These are phyloP conservation scores for Saitozyma sp. DNA, from an alignment of 768 basidiomycete species.

Conservation along the genomic window DNA sequence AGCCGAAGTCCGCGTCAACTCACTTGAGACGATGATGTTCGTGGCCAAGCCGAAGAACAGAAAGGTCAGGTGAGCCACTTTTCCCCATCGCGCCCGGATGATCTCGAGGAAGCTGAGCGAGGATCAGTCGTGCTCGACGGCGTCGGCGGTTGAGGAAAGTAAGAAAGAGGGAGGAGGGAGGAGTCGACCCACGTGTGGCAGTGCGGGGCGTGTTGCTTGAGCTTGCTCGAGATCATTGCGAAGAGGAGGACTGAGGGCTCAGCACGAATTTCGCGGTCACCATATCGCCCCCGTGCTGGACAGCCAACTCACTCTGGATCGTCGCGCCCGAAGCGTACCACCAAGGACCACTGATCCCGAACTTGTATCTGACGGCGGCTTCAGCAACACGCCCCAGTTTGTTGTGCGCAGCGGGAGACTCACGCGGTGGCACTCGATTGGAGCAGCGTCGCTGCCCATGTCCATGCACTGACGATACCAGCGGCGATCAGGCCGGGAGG, in stretches of 20 bases:
- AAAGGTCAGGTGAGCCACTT: constrained; percentile 73
- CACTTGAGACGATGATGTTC: constrained; percentile 78
- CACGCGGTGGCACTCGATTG: constrained; percentile 29
- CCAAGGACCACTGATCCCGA: constrained; percentile 79
- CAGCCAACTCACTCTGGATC: constrained; percentile 58
- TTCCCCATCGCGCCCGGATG: constrained; percentile 72
- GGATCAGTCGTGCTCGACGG: background rate
- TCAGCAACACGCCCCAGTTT: constrained; percentile 75
- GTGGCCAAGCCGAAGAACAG: constrained; percentile 89
- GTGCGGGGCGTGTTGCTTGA: constrained; percentile 81
- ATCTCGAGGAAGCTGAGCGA: constrained; percentile 78
- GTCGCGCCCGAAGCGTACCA: constrained; percentile 82
- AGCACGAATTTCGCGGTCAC: background rate
- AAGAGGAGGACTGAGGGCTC: constrained; percentile 70
- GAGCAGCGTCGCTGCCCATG: constrained; percentile 56
- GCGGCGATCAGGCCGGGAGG: constrained; percentile 90
- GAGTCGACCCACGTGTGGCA: constrained; percentile 37
- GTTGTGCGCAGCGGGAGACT: constrained; percentile 53
- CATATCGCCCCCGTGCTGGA: too few relatives aligned
- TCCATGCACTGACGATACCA: constrained; percentile 92
- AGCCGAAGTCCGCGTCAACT: constrained; percentile 5
- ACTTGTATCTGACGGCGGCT: constrained; percentile 68
- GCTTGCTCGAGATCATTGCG: constrained; percentile 83
- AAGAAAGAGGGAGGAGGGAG: too few relatives aligned
- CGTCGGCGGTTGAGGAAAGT: background rate